Base-by-base conservation (phyloP, 1,139 yeast genomes). In the Ogataea hybrid region DNA sequence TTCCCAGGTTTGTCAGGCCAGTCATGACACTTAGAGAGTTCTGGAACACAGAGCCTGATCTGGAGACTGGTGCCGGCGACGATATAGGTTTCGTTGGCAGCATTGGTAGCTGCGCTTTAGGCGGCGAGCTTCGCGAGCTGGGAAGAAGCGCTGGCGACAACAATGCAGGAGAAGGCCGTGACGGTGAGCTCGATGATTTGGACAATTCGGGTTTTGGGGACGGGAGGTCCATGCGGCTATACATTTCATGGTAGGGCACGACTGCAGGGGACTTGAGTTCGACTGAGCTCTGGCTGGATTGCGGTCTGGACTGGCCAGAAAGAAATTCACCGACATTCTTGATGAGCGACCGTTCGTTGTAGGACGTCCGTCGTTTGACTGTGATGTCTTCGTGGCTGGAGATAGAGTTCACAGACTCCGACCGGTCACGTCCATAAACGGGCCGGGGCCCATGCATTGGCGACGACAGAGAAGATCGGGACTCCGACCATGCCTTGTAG, bases 1-100 rank as follows among this genome's bases (percentile, higher is more conserved):
- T 80, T 0, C 89, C 89, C 60, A 81, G 64, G 57, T 84, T 84
- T 39, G 77, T 66, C 35, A 84, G 62, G 0, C 94, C 92, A 32
- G 89, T 81, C 21, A 81, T 70, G 57, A 65, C 18, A 67, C 68
- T 41, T 68, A 73, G 33, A 54, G 58, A 37, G 46, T 48, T 36
- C 20, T 46, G 46, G 18, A 44, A 48, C 20, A 46, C 51, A 8
- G 40, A 22, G 27, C 41, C 44, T 1, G 45, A 12, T 6, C 37
- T 44, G 17, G 28, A 32, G 7, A 32, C 22, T 17, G 20, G 27
- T 5, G 42, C 35, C 20, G 44, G 41, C 5, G 39, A 44, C 15
- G 41, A 40, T 12, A 31, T 32, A 6, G 27, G 35, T 11, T 32
- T 37, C 8, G 31, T 15, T 6, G 43, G 37, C 6, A 39, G 41